Evolutionary conservation across 1,139 yeast genomes (phyloP), one percentile per base, ranked within the genome.

Genomic region (Saccharomyces hybrid): DNA sequence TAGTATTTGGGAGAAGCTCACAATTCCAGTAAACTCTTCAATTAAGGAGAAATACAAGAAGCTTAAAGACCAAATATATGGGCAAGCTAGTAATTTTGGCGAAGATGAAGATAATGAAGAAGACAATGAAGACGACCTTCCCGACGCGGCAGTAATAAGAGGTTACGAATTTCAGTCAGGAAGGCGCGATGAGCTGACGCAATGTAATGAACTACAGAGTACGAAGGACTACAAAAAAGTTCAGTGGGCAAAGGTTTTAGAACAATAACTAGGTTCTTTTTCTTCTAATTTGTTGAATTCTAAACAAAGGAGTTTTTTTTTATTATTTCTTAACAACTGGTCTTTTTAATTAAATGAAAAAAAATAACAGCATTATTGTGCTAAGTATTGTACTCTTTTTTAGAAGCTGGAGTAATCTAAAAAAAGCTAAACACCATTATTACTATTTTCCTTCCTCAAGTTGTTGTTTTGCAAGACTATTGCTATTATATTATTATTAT

Each of bases 21-120:
- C 83, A 49, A 83, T 85, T 20, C 89, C 90, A 3, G 82, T 88
- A 2, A 78, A 79, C 53, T 80, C 65, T 5, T 50, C 58, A 23
- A 55, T 62, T 31, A 62, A 61, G 53, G 53, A 53, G 62, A 57
- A 56, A 50, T 58, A 72, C 47, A 78, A 79, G 63, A 48, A 50
- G 26, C 52, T 53, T n/a, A 57, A 59, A 28, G 56, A 53, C n/a
- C 57, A 58, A 20, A 51, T 54, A 14, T 50, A 57, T 30, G 59
- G 58, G 13, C 44, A 38, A 14, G 11, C 23, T 9, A 11, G 25
- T 38, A 38, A 38, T 16, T 7, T 11, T 27, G 63, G 57, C 8
- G 58, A 56, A 32, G 53, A 56, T 42, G 52, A 49, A 7, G 54
- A 51, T 30, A 51, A 53, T 14, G 57, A 55, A 13, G 51, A 46